A percentile compares a stretch with the other conserved stretches of the same genome.
These are phyloP conservation scores for Cryptococcus jaspeensis DNA, from an alignment of 1,284 basidiomycete species.

Conservation along the genomic window DNA sequence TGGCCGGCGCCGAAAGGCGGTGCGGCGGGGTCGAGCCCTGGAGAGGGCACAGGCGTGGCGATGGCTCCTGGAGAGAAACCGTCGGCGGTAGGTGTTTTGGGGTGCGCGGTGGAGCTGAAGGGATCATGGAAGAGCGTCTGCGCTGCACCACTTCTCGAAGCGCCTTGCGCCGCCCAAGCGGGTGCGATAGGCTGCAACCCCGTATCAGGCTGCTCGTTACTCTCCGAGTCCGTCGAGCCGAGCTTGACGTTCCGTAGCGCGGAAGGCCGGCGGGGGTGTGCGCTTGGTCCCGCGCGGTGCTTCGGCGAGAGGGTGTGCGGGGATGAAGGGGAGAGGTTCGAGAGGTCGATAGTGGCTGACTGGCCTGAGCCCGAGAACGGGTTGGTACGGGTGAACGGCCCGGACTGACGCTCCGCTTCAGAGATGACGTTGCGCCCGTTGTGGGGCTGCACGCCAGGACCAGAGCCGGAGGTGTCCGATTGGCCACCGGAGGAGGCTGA, in stretches of 20 bases:
- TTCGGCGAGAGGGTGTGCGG: conserved; percentile 39
- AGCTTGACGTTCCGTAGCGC: conserved; percentile 48
- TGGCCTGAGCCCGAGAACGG: conserved; percentile 20
- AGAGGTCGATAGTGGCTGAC: neutral
- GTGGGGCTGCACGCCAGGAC: neutral
- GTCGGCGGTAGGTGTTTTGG: neutral
- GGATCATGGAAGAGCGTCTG: conserved; percentile 46
- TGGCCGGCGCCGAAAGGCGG: conserved; percentile 6
- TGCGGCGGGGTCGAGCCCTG: neutral
- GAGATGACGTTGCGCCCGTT: conserved; percentile 7
- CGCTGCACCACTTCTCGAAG: neutral
- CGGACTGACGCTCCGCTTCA: conserved; percentile 24
- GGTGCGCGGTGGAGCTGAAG: conserved; percentile 20
- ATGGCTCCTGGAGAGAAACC: neutral
- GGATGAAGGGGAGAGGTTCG: conserved; percentile 29
- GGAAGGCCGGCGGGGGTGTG: conserved; percentile 46
- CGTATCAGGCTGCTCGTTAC: conserved; percentile 17
- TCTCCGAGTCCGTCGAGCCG: conserved; percentile 34
- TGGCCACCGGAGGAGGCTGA: conserved; percentile 2
- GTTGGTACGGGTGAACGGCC: conserved; percentile 25
- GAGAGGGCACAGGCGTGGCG: neutral
- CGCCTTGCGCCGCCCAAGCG: conserved; percentile 29
- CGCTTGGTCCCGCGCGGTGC: conserved; percentile 20
- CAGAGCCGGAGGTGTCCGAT: conserved; percentile 15
- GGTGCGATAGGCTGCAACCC: conserved; percentile 33